Evolutionary conservation across 176 grass and related monocot genomes (phyloP).

Genomic region (Zea luxurians): DNA sequence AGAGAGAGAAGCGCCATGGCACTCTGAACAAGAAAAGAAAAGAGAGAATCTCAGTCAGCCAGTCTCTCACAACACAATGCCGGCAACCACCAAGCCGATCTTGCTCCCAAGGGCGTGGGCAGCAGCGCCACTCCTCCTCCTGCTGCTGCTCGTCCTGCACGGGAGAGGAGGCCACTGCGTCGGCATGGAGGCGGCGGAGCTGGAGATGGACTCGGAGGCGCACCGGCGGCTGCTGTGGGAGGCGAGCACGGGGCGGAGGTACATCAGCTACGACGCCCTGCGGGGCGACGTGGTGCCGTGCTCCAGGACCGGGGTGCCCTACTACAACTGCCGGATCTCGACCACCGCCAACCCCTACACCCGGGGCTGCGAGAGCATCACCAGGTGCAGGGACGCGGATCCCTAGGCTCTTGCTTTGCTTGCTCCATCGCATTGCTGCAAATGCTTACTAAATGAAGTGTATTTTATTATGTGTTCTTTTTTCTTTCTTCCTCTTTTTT

Average conservation of each 20-base stretch:
- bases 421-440: neutral
- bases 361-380: slow-evolving; percentile 86
- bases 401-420: slow-evolving; percentile 21
- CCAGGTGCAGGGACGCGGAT: slow-evolving; percentile 64
- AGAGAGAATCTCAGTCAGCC: slow-evolving; percentile 1
- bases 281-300: slow-evolving; percentile 83
- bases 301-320: slow-evolving; percentile 71
- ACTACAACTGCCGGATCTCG: slow-evolving; percentile 92
- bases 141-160: slow-evolving; percentile 22
- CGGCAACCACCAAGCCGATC: slow-evolving; percentile 20
- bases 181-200: slow-evolving; percentile 34
- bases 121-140: neutral
- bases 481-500: neutral
- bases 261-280: slow-evolving; percentile 92
- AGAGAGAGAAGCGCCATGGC: neutral
- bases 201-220: slow-evolving; percentile 62
- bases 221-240: slow-evolving; percentile 55
- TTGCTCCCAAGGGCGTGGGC: slow-evolving; percentile 33
- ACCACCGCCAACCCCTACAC: slow-evolving; percentile 77
- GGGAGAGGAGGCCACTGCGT: slow-evolving; percentile 28
- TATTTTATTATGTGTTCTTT: neutral
- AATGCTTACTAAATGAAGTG: neutral
- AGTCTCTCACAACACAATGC: slow-evolving; percentile 36
- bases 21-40: neutral
- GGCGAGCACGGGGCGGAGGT: slow-evolving; percentile 44